Conservation (phyloP, 2,329 filamentous ascomycete genomes). For the Ophioceras dolichostomum region DNA sequence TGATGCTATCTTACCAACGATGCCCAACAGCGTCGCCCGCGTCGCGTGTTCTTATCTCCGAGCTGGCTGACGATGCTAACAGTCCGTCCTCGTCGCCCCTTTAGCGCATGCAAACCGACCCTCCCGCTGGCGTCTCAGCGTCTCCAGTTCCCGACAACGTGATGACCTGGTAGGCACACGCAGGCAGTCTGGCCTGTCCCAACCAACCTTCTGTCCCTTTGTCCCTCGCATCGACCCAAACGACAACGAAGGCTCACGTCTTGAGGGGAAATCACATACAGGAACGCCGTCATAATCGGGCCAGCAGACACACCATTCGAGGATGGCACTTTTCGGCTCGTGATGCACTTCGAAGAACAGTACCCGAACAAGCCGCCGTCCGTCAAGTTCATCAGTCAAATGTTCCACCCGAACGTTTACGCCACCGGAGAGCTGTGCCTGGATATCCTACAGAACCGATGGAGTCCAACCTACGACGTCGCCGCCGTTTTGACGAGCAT, state of each 20-base stretch:
- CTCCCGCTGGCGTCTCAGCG: conserved; percentile 89
- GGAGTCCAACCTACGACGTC: conserved; percentile 98
- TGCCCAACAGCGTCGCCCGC: too few species aligned
- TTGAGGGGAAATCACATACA: too few species aligned
- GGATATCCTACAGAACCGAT: conserved; percentile 94
- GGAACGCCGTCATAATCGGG: conserved; percentile 98
- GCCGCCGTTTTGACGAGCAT: conserved; percentile 95
- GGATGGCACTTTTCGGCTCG: conserved; percentile 91
- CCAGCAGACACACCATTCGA: conserved; percentile 96
- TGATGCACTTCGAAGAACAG: conserved; percentile 99
- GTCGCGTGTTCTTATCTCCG: too few species aligned
- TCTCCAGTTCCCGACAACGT: conserved; percentile 94
- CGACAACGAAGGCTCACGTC: neutral
- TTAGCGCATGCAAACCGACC: conserved; percentile 99
- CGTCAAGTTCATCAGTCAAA: conserved; percentile 96
- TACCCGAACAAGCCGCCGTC: conserved; percentile 97
- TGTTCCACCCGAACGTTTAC: conserved; percentile 99
- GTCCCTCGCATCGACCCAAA: neutral
- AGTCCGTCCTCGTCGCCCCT: conserved; percentile 8
- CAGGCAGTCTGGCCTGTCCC: conserved; percentile 4
- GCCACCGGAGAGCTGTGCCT: conserved; percentile 91
- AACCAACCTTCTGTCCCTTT: conserved; percentile 3
- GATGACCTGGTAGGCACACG: conserved; percentile 87
- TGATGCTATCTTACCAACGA: too few species aligned
- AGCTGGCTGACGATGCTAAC: too few species aligned